Base-by-base conservation (phyloP, 2,329 filamentous ascomycete genomes). In the Pezicula carpinea region DNA sequence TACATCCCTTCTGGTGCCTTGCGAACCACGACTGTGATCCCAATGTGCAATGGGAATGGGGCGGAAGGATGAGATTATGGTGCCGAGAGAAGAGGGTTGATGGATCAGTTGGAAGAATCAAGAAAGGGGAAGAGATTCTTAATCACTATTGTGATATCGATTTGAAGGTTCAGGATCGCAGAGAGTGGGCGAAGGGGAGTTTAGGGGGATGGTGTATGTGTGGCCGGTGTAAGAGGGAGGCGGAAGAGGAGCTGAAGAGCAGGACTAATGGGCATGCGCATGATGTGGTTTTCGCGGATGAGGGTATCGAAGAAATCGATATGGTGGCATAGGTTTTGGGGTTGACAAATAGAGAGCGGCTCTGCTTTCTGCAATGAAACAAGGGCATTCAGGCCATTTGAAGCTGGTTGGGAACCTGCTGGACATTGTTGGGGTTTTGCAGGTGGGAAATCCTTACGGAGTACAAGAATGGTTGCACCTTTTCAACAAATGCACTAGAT, bases 11-110 rank as follows among this genome's bases (percentile, higher is more conserved):
- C 57, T 99, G 93, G 90, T 97, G 91, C 67, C 75, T 97, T 23
- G 91, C 92, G 22, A 99, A 99, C 61, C 93, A 99, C 65, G 89
- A 90, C 64, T 99, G 93, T 68, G 83, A 96, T 63, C 93, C 93
- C 7, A 96, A 96, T 65, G 90, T 97, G 33, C 80, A 80, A 3
- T 99, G 93, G 93, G 88, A 95, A 60, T 96, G 91, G 89, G 83
- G 85, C 22, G 87, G 87, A 1, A 77, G 77, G 44, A 91, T 93
- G 77, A 77, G 80, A 31, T 79, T 93, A 50, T 80, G 73, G 72
- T 79, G 80, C 2, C 72, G 82, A 40, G 71, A 81, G 52, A 69
- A 75, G 53, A 71, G 80, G 32, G 72, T 85, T 4, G 77, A 5
- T 77, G 76, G 62, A 58, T 64, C 33, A 1, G 64, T 68, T 1